Conservation (phyloP, 805 yeast genomes). For the Candida maris region DNA sequence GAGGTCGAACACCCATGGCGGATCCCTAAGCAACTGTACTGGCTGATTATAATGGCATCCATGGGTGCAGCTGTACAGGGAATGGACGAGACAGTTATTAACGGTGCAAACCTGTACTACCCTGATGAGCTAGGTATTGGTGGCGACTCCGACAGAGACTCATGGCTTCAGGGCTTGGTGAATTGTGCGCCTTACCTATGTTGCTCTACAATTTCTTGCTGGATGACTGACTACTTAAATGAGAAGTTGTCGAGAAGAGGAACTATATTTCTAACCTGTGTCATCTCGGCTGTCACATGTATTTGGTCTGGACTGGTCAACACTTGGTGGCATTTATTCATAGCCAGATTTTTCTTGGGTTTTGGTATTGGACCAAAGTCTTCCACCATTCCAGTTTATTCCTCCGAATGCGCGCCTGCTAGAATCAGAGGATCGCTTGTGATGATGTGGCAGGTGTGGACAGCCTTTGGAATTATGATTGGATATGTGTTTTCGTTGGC, state of each 20-base stretch:
- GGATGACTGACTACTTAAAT: conserved; percentile 61
- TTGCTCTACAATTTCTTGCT: conserved; percentile 57
- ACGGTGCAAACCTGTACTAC: conserved; percentile 66
- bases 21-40: conserved; percentile 44
- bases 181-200: conserved; percentile 71
- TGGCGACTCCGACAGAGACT: conserved; percentile 41
- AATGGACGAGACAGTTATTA: conserved; percentile 74
- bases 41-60: conserved; percentile 61
- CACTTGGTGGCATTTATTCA: conserved; percentile 66
- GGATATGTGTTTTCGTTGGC: conserved; percentile 67
- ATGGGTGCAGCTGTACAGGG: conserved; percentile 80
- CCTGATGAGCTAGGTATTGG: conserved; percentile 53
- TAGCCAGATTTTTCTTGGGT: conserved; percentile 63
- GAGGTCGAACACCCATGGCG: conserved; percentile 48
- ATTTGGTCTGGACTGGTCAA: conserved; percentile 65
- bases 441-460: conserved; percentile 74
- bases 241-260: conserved; percentile 57
- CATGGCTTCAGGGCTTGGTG: conserved; percentile 59
- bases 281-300: conserved; percentile 56
- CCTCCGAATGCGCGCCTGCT: conserved; percentile 64
- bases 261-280: conserved; percentile 62
- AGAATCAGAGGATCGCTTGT: conserved; percentile 63
- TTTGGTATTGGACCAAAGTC: conserved; percentile 70
- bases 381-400: conserved; percentile 73
- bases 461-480: conserved; percentile 71